phyloP scores from a whole-genome alignment of 352 stramenopile genomes.

The Phytophthora kernoviae region DNA sequence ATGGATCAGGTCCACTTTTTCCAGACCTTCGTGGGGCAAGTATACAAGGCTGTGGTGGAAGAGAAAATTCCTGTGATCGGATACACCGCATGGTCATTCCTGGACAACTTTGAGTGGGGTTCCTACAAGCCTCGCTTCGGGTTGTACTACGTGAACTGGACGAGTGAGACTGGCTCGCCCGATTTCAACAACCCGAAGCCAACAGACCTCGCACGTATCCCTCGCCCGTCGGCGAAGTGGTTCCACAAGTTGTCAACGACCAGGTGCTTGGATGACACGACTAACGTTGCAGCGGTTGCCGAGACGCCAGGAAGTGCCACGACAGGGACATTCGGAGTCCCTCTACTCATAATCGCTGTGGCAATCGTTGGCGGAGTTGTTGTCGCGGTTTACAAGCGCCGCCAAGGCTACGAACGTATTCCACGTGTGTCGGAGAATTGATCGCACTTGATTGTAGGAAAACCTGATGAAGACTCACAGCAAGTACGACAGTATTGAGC shows the following conservation, averaged over 20 bases:
- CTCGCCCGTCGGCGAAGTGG: conserved; percentile 45
- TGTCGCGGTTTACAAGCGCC: not conserved
- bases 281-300: not conserved
- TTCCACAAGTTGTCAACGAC: conserved; percentile 33
- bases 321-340: not conserved
- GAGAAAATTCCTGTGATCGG: conserved; percentile 40
- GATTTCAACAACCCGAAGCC: conserved; percentile 32
- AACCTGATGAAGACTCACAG: not conserved
- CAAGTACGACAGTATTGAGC: too few species aligned
- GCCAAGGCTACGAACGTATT: conserved; percentile 4
- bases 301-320: not conserved
- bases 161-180: conserved; percentile 30
- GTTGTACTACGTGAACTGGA: conserved; percentile 69
- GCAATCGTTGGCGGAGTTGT: not conserved
- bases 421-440: not conserved
- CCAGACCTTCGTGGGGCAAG: conserved; percentile 41
- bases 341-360: not conserved
- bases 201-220: conserved; percentile 37
- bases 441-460: not conserved
- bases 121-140: conserved; percentile 57
- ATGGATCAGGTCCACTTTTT: conserved; percentile 48
- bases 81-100: conserved; percentile 41
- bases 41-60: conserved; percentile 47
- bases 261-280: conserved; percentile 25
- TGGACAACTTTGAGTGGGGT: conserved; percentile 56